Evolutionary conservation across 176 grass and related monocot species (phyloP), one percentile per base, ranked within the genome.

Genomic region (Elaeis guineensis): DNA sequence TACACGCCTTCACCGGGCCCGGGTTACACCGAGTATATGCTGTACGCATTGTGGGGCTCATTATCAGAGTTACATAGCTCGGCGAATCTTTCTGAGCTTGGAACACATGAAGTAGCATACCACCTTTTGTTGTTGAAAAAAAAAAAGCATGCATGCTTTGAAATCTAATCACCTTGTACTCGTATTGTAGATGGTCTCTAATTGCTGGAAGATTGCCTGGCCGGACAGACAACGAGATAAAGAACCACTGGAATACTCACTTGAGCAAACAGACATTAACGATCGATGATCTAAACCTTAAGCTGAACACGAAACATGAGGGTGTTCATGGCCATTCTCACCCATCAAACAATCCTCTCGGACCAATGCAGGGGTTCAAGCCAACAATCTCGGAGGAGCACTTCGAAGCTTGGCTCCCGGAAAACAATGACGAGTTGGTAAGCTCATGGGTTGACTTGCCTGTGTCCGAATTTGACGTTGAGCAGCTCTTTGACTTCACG

Each of bases 241-340:
- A 79, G 25, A 79, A 79, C 20, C 77, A 79, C 54, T 79, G 77
- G 77, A 79, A 79, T 79, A 79, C 69, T 79, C 77, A 79, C 69
- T 79, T 79, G 77, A 73, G 77, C 77, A 79, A 79, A 61, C 73
- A 59, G 32, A 39, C 77, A 12, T 16, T 73, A 21, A 73, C 77
- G 17, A 79, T 79, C 48, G 25, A 67, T 67, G 77, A 79, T 48
- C 69, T 79, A 3, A 79, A 79, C 55, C 61, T 29, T 25, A 73
- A 79, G 69, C 14, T 68, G 15, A 68, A 79, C 29, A 54, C 21
- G 4, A 70, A 62, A 4, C 32, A 25, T n/a, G 51, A 24, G 0
- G 50, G 64, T 55, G 19, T 29, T 29, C 28, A 26, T 7, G 23
- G 22, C 17, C 29, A 49, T 25, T 19, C 16, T 19, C 61, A 44